Evolutionary conservation across 495 filamentous ascomycete species (phyloP), one percentile per base, ranked within the genome.

Genomic region (Penicillium antarcticum): DNA sequence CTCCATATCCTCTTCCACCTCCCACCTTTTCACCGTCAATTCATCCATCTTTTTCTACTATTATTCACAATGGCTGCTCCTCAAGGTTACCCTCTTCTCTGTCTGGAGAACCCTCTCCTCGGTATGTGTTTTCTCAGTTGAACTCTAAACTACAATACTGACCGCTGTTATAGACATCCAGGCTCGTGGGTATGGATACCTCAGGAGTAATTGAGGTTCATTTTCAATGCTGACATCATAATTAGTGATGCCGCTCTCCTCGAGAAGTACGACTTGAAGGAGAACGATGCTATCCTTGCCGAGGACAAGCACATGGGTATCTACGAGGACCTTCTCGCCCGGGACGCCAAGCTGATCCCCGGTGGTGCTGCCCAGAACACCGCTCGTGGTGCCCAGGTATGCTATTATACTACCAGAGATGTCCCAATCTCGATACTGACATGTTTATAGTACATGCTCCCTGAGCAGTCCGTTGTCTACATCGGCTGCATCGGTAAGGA

Each of bases 351-450:
- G 76, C 79, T 96, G 66, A 91, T 99, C 69, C 90, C 94, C 48
- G 94, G 94, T 63, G 94, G 94, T 66, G 95, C 95, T 51, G 94
- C 95, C 21, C 94, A 99, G 73, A 99, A 99, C 82, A 92, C 92
- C 48, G 94, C 95, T 60, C 87, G 94, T 62, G 94, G 94, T 62
- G 95, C 92, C 48, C 89, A 86, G 75, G 83, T 86, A 76, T 31
- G 43, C 16, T n/a, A 16, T 11, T 33, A 35, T 19, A 1, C 23
- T 41, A 1, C 11, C 4, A 2, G 0, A 29, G 9, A 8, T 7
- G 9, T 7, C 8, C 2, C 7, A 29, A 48, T 4, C 7, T 31
- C 18, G 35, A 13, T 46, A 12, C 37, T 56, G 41, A 70, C 42
- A 38, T 42, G 6, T 23, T 24, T 37, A 40, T 61, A 96, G 84